Conservation (phyloP, 179 eudicot species). For the Kewa caespitosa region DNA sequence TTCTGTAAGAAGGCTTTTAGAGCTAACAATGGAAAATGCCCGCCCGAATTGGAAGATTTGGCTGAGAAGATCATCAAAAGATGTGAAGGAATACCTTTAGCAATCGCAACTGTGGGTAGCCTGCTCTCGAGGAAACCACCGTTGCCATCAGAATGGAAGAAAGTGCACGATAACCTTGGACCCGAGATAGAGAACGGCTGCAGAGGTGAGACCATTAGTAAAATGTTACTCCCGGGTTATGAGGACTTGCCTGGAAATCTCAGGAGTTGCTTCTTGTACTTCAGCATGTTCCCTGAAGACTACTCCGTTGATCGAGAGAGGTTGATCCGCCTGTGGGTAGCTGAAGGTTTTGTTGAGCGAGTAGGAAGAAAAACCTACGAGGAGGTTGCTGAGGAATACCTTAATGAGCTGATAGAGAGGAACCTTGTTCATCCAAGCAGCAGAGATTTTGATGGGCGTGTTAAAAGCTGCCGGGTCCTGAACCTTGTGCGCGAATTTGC, state of each 20-base stretch:
- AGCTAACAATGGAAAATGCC: constrained; percentile 19
- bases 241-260: constrained; percentile 29
- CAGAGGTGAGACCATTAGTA: constrained; percentile 7
- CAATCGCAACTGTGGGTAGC: constrained; percentile 25
- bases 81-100: constrained; percentile 35
- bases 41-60: constrained; percentile 18
- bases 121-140: constrained; percentile 20
- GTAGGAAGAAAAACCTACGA: constrained; percentile 14
- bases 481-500: constrained; percentile 25
- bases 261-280: constrained; percentile 35
- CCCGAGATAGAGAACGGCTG: background rate
- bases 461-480: constrained; percentile 14
- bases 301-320: background rate
- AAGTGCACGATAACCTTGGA: background rate
- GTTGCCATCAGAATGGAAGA: constrained; percentile 23
- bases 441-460: constrained; percentile 13
- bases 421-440: constrained; percentile 17
- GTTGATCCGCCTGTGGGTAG: constrained; percentile 34
- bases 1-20: constrained; percentile 33
- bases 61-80: constrained; percentile 20
- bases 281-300: constrained; percentile 35
- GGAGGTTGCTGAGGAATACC: constrained; percentile 32
- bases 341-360: constrained; percentile 36
- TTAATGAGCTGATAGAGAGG: constrained; percentile 31
- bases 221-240: constrained; percentile 18